Base-by-base conservation (phyloP, 345 rosid species). In the Microthlaspi erraticum region DNA sequence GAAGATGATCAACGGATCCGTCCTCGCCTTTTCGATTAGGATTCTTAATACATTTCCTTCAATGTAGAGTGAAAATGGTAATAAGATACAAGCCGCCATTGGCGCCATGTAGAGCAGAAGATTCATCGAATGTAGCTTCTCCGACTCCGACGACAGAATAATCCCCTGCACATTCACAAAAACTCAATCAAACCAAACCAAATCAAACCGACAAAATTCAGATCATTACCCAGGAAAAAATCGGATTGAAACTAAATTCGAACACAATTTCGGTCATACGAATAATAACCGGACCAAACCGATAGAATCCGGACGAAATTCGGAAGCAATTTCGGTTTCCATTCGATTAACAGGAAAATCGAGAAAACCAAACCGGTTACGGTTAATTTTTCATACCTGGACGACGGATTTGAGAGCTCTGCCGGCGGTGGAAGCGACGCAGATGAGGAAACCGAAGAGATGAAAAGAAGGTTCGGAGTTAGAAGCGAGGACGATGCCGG, bases 391-490 rank as follows among this genome's bases (percentile, higher is more conserved):
- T 0, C n/a, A 32, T 68, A 74, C 98, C 73, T 94, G 99, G 66
- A 94, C 99, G 74, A 94, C 99, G 8, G 97, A 91, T 75, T 91
- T 94, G 74, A 94, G 82, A 33, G 99, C 99, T 51, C 99, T 85
- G 2, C 98, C 98, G 29, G 99, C 96, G 23, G 98, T 91, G 34
- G 99, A 94, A 29, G 93, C 92, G 26, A 94, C 78, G 68, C 99
- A 94, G 23, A 94, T 89, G 52, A 94, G 79, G 80, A 94, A 94
- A 5, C 99, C 99, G 26, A 94, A 94, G 16, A 91, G 78, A 69
- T 94, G 92, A 67, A 94, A 94, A 76, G 87, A 68, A 13, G 99
- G 99, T 72, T 94, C 99, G 23, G 93, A 86, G 51, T 91, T 94
- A 56, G 96, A 91, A 4, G 98, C 93, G 71, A 94, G 78, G 7